Conservation (phyloP, 2,329 filamentous ascomycete genomes). For the Xylaria sp. region DNA sequence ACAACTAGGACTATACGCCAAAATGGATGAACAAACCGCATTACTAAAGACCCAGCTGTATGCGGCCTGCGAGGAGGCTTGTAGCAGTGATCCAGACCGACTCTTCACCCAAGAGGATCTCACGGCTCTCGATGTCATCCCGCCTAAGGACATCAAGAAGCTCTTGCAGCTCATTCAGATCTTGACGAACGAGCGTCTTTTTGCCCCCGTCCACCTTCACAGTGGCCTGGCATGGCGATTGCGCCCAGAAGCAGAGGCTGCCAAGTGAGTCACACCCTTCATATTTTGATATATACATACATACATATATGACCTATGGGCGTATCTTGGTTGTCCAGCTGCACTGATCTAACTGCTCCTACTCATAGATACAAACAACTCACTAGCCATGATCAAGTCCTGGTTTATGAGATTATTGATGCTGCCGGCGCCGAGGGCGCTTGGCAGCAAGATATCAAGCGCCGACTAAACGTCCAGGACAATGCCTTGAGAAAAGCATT, state of each 20-base stretch:
- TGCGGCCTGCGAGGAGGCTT: conserved; percentile 63
- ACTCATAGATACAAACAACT: conserved; percentile 66
- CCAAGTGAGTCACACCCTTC: conserved; percentile 61
- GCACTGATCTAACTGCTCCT: conserved; percentile 4
- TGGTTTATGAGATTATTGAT: conserved; percentile 92
- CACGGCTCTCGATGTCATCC: conserved; percentile 66
- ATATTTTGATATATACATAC: not conserved
- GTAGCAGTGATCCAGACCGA: conserved; percentile 55
- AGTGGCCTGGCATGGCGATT: conserved; percentile 66
- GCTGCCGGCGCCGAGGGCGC: conserved; percentile 85
- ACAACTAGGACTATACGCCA: conserved; percentile 20
- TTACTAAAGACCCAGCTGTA: conserved; percentile 68
- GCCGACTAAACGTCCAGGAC: conserved; percentile 83
- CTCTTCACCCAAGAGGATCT: conserved; percentile 70
- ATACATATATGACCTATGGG: not conserved
- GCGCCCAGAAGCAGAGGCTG: conserved; percentile 68
- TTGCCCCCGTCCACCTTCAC: conserved; percentile 60
- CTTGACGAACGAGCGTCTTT: conserved; percentile 70
- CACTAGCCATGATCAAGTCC: conserved; percentile 77
- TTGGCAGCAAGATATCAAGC: conserved; percentile 89
- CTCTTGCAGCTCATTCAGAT: conserved; percentile 67
- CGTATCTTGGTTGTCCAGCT: not conserved
- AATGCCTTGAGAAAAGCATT: conserved; percentile 82
- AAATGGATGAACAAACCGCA: conserved; percentile 48
- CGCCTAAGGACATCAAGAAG: conserved; percentile 65